Evolutionary conservation across 2,329 filamentous ascomycete species (phyloP), one percentile per base, ranked within the genome.

Genomic region (Neofusicoccum laricinum): DNA sequence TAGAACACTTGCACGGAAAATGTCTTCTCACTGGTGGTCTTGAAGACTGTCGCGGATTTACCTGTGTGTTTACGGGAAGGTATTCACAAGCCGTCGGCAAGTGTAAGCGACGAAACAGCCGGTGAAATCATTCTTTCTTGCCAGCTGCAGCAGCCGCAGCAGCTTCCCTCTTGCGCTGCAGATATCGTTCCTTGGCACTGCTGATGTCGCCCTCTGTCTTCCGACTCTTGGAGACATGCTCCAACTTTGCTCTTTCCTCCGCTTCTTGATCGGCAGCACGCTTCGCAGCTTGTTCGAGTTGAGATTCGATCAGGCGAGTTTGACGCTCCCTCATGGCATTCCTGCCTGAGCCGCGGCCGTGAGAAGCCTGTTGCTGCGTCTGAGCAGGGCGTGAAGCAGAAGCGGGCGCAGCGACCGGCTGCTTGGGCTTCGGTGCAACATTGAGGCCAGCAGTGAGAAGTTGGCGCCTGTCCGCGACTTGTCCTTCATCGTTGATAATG

Each of bases 401-500:
- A 2, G 43, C 65, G 43, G 71, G 71, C 7, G 73, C 69, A 2
- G 70, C 70, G 19, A 71, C 69, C 21, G 73, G 64, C 36, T 78
- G 72, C 73, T 87, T 87, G 69, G 88, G 88, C 73, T 86, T 89
- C 0, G 84, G 80, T 57, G 84, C 84, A 17, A 95, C 78, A 70
- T 96, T 96, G 59, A 96, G 82, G 30, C 91, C 91, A 6, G 90
- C 89, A 51, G 81, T 84, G 6, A 96, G 84, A 8, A 95, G 80
- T 74, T 95, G 88, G n/a, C 91, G 84, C 80, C 93, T 94, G 74
- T 96, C 91, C 30, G 92, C 89, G 1, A 95, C 88, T 72, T 93
- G 87, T 0, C 91, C 91, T 43, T 95, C 91, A 66, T 95, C 91
- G 71, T 94, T 94, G 70, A 94, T 78, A 7, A 87, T 84, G 43